phyloP scores from a whole-genome alignment of 1,139 yeast species.

The Torulaspora globosa region DNA sequence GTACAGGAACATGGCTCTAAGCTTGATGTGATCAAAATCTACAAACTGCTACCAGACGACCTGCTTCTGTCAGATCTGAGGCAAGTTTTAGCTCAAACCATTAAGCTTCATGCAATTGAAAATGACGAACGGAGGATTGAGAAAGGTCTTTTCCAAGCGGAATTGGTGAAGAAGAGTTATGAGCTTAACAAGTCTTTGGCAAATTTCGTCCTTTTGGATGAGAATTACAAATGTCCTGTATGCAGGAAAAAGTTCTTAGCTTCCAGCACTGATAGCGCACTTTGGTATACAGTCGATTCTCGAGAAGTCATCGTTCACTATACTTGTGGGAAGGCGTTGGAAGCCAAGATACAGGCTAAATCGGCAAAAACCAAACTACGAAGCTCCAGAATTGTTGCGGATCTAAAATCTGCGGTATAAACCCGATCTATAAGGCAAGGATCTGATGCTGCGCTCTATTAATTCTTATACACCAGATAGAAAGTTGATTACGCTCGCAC shows the following conservation, averaged over 20 bases:
- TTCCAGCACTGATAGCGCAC: conserved; percentile 23
- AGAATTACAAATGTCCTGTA: conserved; percentile 27
- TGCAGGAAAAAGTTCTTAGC: conserved; percentile 27
- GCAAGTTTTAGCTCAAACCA: conserved; percentile 17
- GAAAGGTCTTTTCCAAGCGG: conserved; percentile 27
- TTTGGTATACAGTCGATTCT: conserved; percentile 22
- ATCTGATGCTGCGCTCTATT: not conserved
- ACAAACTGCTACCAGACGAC: conserved; percentile 22
- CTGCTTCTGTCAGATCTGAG: conserved; percentile 21
- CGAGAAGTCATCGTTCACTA: conserved; percentile 25
- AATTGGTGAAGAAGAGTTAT: conserved; percentile 23
- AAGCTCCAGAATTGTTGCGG: conserved; percentile 9
- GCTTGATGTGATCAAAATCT: conserved; percentile 19
- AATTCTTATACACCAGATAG: conserved; percentile 35
- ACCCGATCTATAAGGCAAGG: conserved; percentile 1
- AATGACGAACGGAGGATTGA: conserved; percentile 21
- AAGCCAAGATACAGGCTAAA: conserved; percentile 16
- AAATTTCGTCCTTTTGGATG: conserved; percentile 20
- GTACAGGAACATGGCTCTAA: conserved; percentile 28
- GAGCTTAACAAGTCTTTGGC: conserved; percentile 20
- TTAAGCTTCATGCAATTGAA: conserved; percentile 18
- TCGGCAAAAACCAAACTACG: conserved; percentile 8
- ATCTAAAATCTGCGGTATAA: not conserved
- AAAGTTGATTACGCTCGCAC: conserved; percentile 75
- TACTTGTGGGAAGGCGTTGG: conserved; percentile 26